phyloP scores from a whole-genome alignment of 768 basidiomycete species.

The Boletus insuetus region DNA sequence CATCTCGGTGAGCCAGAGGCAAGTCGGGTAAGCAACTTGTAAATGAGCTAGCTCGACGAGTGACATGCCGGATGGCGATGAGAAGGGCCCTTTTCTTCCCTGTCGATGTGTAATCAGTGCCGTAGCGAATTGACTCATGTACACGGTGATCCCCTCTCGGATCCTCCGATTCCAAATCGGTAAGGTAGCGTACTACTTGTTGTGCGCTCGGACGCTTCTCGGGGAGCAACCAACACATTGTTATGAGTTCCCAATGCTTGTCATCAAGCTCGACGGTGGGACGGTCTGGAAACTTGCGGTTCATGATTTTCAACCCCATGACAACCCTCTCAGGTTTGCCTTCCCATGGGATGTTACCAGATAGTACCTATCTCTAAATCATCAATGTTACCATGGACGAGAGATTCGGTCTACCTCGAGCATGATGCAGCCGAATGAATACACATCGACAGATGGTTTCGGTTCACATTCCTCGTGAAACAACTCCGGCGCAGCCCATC shows the following conservation, averaged over 20 bases:
- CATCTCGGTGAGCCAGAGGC: not conserved
- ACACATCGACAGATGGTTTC: slow-evolving; percentile 13
- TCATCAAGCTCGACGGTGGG: not conserved
- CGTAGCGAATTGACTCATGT: not conserved
- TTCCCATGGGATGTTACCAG: slow-evolving; percentile 1
- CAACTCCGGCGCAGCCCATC: slow-evolving; percentile 44
- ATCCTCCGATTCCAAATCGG: not conserved
- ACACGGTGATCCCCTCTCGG: too few species aligned
- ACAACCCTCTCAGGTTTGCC: not conserved
- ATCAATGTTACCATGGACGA: not conserved
- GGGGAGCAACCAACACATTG: not conserved
- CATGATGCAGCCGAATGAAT: slow-evolving; percentile 25
- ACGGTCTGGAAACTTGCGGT: not conserved
- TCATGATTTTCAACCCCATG: not conserved
- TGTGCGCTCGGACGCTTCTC: not conserved
- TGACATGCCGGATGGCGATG: slow-evolving; percentile 3
- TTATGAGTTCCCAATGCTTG: not conserved
- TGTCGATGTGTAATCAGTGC: not conserved
- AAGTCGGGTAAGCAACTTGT: too few species aligned
- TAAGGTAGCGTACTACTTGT: not conserved
- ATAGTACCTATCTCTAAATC: not conserved
- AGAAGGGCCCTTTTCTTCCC: slow-evolving; percentile 6
- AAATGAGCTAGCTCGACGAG: too few species aligned
- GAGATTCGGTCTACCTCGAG: slow-evolving; percentile 2
- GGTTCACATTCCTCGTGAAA: slow-evolving; percentile 9